phyloP scores from a whole-genome alignment of 148 eudicot genomes.

The Dysphania ambrosioides region DNA sequence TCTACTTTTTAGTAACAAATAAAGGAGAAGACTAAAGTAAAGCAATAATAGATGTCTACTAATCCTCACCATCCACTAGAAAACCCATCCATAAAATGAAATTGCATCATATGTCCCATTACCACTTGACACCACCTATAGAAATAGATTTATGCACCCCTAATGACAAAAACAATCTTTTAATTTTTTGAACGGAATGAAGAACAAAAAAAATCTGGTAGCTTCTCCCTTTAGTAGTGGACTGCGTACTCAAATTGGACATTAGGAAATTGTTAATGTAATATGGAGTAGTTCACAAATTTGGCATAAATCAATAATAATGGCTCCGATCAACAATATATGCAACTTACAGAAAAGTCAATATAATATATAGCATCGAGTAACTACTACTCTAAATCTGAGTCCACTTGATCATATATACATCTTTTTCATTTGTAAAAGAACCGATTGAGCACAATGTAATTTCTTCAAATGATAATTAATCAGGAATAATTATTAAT shows the following conservation, averaged over 20 bases:
- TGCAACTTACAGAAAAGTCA: too few relatives aligned
- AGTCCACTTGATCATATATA: too few relatives aligned
- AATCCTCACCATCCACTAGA: conserved; percentile 12
- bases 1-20: conserved; percentile 5
- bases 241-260: too few relatives aligned
- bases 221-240: conserved; percentile 11
- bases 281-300: too few relatives aligned
- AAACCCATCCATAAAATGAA: conserved; percentile 25
- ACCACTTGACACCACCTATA: conserved; percentile 4
- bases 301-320: too few relatives aligned
- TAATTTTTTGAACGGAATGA: conserved; percentile 15
- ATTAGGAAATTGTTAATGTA: too few relatives aligned
- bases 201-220: conserved; percentile 14
- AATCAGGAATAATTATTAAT: background rate
- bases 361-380: too few relatives aligned
- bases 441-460: too few relatives aligned
- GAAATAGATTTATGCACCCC: background rate
- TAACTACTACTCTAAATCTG: too few relatives aligned
- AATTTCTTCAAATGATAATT: too few relatives aligned
- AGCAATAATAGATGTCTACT: background rate
- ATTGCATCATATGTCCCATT: background rate
- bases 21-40: background rate
- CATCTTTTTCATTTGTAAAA: too few relatives aligned
- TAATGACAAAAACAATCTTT: conserved; percentile 14
- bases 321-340: too few relatives aligned